Evolutionary conservation across 345 rosid species (phyloP), one percentile per base, ranked within the genome.

Genomic region (Salix udensis): DNA sequence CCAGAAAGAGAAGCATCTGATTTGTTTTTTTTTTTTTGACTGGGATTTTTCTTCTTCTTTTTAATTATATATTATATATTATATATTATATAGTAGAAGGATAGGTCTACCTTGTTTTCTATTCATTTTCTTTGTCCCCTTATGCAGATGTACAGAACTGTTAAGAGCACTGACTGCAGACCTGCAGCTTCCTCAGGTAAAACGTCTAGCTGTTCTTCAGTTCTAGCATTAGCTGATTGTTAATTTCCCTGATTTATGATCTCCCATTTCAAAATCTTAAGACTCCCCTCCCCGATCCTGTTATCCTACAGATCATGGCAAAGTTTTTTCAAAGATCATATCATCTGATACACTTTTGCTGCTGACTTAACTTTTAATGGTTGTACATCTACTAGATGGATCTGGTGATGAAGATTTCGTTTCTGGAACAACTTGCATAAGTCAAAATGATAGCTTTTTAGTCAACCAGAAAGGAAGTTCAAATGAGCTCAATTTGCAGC

Each of bases 141-240:
- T 72, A 75, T 46, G 73, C 88, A 88, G 91, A 88, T 88, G 91
- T 88, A 83, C 72, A 83, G 91, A 83, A 88, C 91, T 77, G 86
- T 88, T 48, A 88, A 85, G 85, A 82, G 83, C 84, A 86, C 89
- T 75, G 88, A 86, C 28, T 58, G 64, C 83, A 88, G 81, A 67
- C 82, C 87, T 83, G 82, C 86, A 67, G 82, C 86, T 64, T 83
- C 85, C 67, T 79, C 89, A 68, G 91, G 91, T 88, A 86, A 73
- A 46, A 3, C 65, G 31, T 31, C 31, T 21, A 19, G n/a, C 65
- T 30, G 31, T 64, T 26, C 73, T 72, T 66, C 11, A 19, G 2
- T 65, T 62, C 50, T 55, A n/a, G 13, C 15, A 40, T 10, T 9
- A 40, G 3, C 42, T 76, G 21, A 55, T 10, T 58, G 23, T 40